Evolutionary conservation across 768 basidiomycete genomes (phyloP), one percentile per base, ranked within the genome.

Genomic region (Amanita pseudoporphyria): DNA sequence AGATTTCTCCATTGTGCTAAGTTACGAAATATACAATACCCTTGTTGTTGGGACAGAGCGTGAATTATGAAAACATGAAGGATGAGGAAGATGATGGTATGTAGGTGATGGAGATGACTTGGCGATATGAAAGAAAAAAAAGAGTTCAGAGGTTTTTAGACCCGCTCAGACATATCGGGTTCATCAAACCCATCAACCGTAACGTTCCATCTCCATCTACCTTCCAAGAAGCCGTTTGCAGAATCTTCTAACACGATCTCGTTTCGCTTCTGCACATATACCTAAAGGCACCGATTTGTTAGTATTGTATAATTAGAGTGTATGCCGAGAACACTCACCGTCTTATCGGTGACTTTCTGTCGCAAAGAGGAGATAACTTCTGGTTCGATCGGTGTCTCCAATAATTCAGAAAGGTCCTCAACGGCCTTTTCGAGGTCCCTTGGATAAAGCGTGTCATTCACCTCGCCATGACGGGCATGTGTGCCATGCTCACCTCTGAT

Each of bases 211-310:
- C 58, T 72, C 90, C 90, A 93, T 51, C 90, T 68, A 9, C 80
- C 87, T 45, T 96, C 93, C 36, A 82, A 64, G 69, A 89, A 94
- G 4, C 94, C 94, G 52, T 76, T 79, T 0, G 94, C 87, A 0
- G 95, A 97, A 64, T 98, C 96, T 58, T 95, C 91, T 31, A 98
- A 69, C 56, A 99, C 77, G 59, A 97, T 94, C 64, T 92, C 86
- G 64, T 96, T 94, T 28, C 96, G 78, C 69, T 94, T 97, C 68
- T 92, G 83, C n/a, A 97, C 94, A 61, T 97, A 98, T 14, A 47
- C 45, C 45, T 47, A 22, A 6, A 45, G 12, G 5, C 12, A 90
- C 84, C 77, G 87, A 19, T 19, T 19, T 13, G 33, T 21, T 22
- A 3, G 10, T n/a, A 31, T 19, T 26, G 30, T n/a, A n/a, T n/a